Percentiles rank a stretch among this genome's conserved stretches.
These are phyloP conservation scores for Suhomyces sp. DNA, from an alignment of 805 yeast genomes.

Conservation along the genomic window DNA sequence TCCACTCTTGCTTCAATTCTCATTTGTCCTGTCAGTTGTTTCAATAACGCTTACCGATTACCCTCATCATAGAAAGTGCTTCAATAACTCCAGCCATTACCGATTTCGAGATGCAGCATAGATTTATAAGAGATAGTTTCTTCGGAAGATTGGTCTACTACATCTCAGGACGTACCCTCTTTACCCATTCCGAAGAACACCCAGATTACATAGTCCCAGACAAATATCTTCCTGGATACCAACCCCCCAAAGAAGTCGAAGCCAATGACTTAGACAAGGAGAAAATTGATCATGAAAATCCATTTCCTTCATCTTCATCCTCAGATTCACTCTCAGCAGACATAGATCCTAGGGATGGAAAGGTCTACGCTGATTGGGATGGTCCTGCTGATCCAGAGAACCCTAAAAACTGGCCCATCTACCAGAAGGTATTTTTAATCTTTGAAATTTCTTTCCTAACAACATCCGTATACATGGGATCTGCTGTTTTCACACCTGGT, in stretches of 20 bases:
- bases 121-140: conserved; percentile 32
- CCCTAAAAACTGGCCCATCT: conserved; percentile 56
- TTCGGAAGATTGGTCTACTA: conserved; percentile 30
- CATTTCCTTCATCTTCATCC: background rate
- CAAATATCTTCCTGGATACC: conserved; percentile 9
- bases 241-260: background rate
- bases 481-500: conserved; percentile 57
- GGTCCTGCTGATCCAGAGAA: conserved; percentile 52
- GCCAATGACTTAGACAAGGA: background rate
- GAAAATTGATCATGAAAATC: too few relatives aligned
- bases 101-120: conserved; percentile 1
- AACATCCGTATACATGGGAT: conserved; percentile 53
- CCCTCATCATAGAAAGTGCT: too few relatives aligned
- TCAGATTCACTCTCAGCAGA: background rate
- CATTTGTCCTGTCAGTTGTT: too few relatives aligned
- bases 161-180: conserved; percentile 23
- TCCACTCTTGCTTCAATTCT: too few relatives aligned
- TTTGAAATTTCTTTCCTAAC: conserved; percentile 45
- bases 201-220: conserved; percentile 18
- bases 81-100: too few relatives aligned
- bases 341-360: background rate
- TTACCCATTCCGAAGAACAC: conserved; percentile 18
- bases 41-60: too few relatives aligned
- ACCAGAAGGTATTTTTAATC: conserved; percentile 39
- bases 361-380: conserved; percentile 30